A percentile compares a stretch with the other conserved stretches of the same genome.
phyloP scores from a whole-genome alignment of 352 stramenopile genomes.

The Phytophthora quininea region DNA sequence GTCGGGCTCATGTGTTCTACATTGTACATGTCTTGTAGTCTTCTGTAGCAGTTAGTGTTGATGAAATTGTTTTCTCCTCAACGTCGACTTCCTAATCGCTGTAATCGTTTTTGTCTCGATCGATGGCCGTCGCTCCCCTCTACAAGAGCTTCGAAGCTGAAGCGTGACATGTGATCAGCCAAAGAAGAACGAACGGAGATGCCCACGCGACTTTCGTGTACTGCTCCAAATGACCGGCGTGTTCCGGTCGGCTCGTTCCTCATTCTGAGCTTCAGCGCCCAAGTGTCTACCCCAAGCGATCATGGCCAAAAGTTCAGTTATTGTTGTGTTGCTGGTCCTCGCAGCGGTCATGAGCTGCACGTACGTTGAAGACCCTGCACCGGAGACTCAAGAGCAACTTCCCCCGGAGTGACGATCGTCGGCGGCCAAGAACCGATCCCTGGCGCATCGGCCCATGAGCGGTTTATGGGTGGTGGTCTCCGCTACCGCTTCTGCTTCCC shows the following conservation, averaged over 20 bases:
- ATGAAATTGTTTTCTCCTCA: too few species aligned
- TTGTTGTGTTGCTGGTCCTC: slow-evolving; percentile 13
- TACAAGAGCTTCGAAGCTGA: too few species aligned
- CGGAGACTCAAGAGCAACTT: background rate
- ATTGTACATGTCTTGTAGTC: too few species aligned
- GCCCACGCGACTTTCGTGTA: too few species aligned
- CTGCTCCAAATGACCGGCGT: background rate
- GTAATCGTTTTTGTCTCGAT: too few species aligned
- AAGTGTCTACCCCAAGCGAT: background rate
- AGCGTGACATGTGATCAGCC: too few species aligned
- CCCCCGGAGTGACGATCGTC: slow-evolving; percentile 23
- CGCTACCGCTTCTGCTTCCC: slow-evolving; percentile 37
- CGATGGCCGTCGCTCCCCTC: too few species aligned
- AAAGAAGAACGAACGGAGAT: too few species aligned
- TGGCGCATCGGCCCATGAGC: slow-evolving; percentile 1
- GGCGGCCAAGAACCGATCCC: slow-evolving; percentile 17
- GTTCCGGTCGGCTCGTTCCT: background rate
- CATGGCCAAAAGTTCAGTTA: slow-evolving; percentile 24
- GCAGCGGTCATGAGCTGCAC: slow-evolving; percentile 9
- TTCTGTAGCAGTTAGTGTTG: too few species aligned
- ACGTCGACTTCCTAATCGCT: too few species aligned
- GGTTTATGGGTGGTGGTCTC: slow-evolving; percentile 12
- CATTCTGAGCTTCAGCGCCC: slow-evolving; percentile 3
- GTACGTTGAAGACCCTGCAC: slow-evolving; percentile 3
- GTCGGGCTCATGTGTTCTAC: too few species aligned